Evolutionary conservation across 106 monocot species (phyloP), one percentile per base, ranked within the genome.

Genomic region (Cymbidium sinense): DNA sequence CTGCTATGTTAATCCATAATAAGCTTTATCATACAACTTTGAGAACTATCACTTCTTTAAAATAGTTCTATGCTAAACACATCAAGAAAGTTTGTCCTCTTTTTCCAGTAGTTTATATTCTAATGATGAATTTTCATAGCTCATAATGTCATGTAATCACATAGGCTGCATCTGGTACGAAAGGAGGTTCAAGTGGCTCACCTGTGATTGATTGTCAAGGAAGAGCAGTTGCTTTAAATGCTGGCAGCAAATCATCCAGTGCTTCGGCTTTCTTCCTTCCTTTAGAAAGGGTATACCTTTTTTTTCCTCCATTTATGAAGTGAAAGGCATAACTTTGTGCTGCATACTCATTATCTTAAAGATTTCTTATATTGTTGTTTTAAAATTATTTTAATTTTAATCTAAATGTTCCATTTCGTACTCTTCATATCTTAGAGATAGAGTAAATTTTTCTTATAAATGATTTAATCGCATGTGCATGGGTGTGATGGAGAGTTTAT

Each of bases 141-240:
- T 58, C 21, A 5, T 23, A n/a, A 58, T 58, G 21, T 58, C 58
- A 58, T 58, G 23, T 58, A 58, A 58, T 20, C n/a, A 13, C 75
- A 33, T 41, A 96, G 96, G 96, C 96, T 74, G 96, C 96, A 10
- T 96, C 96, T 71, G 96, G 96, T 27, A 96, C 96, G 31, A 96
- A 96, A 93, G 96, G 96, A 65, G 96, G 96, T 41, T 96, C 96
- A 41, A 96, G 96, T 76, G 96, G 96, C 80, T 96, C 96, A 36
- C 96, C 96, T 55, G 93, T 96, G 12, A 90, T 96, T 78, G 93
- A 96, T 74, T 93, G 84, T 43, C 84, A 87, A 76, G 96, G 96
- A 81, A 93, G 89, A 81, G 96, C 93, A 31, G 96, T 96, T 78
- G 96, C 96, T 72, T 85, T 96, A 76, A 96, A 96, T 93, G 96